phyloP scores from a whole-genome alignment of 2,329 filamentous ascomycete genomes.

The Lasiodiplodia hormozganensis region DNA sequence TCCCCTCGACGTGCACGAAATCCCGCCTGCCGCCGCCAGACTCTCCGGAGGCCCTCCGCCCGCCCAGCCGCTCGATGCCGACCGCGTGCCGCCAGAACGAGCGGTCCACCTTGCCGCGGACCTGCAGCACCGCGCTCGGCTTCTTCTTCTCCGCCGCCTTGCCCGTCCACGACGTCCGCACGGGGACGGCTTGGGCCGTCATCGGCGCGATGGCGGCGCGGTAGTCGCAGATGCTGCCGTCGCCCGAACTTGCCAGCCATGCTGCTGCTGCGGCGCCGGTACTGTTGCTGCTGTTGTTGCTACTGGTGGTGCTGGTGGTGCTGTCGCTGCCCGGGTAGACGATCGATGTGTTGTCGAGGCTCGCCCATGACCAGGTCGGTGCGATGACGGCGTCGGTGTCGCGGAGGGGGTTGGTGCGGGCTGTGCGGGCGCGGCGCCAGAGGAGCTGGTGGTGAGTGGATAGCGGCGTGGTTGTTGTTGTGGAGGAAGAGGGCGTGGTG shows the following conservation, averaged over 20 bases:
- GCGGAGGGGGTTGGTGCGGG: not conserved
- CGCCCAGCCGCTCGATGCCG: not conserved
- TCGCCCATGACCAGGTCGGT: slow-evolving; percentile 11
- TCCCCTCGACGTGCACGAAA: not conserved
- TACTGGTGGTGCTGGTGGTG: not conserved
- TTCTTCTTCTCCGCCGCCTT: too few species aligned
- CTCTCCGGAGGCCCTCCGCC: not conserved
- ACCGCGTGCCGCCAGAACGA: not conserved
- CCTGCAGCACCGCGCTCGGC: not conserved
- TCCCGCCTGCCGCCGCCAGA: not conserved
- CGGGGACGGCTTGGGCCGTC: not conserved
- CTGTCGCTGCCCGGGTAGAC: not conserved
- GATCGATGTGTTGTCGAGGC: not conserved
- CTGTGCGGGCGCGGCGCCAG: not conserved
- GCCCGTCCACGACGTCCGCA: too few species aligned
- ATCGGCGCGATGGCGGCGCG: not conserved
- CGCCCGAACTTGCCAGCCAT: not conserved
- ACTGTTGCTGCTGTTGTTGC: not conserved
- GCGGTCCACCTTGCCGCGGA: slow-evolving; percentile 2
- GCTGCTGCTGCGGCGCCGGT: not conserved
- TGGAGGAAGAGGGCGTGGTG: not conserved
- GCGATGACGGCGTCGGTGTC: not conserved
- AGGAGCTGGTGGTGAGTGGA: not conserved
- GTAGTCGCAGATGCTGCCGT: not conserved
- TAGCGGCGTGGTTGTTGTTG: not conserved